Evolutionary conservation across 2,329 filamentous ascomycete genomes (phyloP), one percentile per base, ranked within the genome.

Genomic region (Alternaria arbusti): DNA sequence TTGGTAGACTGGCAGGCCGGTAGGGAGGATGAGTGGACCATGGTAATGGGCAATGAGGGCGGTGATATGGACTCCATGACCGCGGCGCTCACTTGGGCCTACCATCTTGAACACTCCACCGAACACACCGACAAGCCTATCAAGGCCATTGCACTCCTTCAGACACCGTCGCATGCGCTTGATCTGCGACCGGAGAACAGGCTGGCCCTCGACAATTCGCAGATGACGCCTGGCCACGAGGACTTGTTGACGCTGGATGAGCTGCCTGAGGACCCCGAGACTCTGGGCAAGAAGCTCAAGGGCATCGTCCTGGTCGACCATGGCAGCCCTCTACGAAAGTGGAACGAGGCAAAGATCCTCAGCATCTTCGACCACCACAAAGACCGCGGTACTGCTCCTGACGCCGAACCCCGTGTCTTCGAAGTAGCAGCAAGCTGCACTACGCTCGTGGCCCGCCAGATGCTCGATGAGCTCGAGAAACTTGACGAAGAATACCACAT

Each of bases 241-340:
- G 83, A 84, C 63, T 70, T 84, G 2, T 73, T 84, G 40, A 84
- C 82, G 8, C 76, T 82, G n/a, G 81, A 84, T 63, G 83, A 84
- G 69, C 74, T 84, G 4, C 82, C 83, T 12, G 82, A 83, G 65
- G 80, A 83, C 49, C 80, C 82, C 1, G 81, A 84, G 58, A 84
- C 82, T 2, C 73, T 84, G 12, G 73, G 78, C 11, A 69, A 64
- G 17, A 81, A 82, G 63, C 73, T 84, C 44, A 79, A 76, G 45
- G 83, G 83, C n/a, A 82, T 84, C 30, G 76, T 84, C 2, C 69
- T 84, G 6, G 83, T 84, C 6, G 83, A 84, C 64, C 83, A 84
- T 56, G 73, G 80, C 0, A 68, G 69, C 10, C 82, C 83, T 6
- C 65, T 84, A 57, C 75, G 82, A 6, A 82, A 82, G 67, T 84